Conservation (phyloP, 139 green algal species). For the Chlamydomonas urium region DNA sequence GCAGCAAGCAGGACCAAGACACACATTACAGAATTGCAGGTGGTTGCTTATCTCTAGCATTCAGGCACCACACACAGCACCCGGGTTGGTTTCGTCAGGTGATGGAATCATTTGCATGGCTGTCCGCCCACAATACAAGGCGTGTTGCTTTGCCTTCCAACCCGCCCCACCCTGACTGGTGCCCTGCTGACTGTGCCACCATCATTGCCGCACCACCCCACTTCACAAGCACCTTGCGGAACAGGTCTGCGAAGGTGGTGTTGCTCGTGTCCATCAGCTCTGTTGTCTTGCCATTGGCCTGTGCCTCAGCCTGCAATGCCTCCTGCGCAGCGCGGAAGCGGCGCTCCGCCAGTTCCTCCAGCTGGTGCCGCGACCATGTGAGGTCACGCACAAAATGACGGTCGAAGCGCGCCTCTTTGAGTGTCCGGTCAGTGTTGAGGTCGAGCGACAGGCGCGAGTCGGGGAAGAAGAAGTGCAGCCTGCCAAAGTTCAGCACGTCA, state of each 20-base stretch:
- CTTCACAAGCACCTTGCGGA: conserved; percentile 80
- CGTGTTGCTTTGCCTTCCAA: too few species aligned
- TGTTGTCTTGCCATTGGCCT: background rate
- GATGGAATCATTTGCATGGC: too few species aligned
- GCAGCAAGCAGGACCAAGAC: too few species aligned
- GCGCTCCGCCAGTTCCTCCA: conserved; percentile 85
- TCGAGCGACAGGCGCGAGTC: conserved; percentile 81
- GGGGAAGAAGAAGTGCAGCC: conserved; percentile 91
- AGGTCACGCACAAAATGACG: conserved; percentile 88
- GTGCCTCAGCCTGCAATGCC: background rate
- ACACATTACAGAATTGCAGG: too few species aligned
- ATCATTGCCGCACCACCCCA: background rate
- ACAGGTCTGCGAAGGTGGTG: conserved; percentile 76
- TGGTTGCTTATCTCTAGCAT: too few species aligned
- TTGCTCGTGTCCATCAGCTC: conserved; percentile 4
- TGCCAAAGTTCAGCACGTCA: conserved; percentile 87
- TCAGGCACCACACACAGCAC: too few species aligned
- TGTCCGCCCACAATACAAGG: too few species aligned
- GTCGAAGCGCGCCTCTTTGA: conserved; percentile 84
- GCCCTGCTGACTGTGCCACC: too few species aligned
- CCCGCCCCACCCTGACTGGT: too few species aligned
- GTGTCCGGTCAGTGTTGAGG: conserved; percentile 82
- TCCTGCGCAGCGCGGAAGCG: conserved; percentile 73
- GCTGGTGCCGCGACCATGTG: conserved; percentile 81
- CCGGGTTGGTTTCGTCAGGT: too few species aligned